Evolutionary conservation across 2,329 filamentous ascomycete genomes (phyloP), one percentile per base, ranked within the genome.

Genomic region (Colletotrichum nymphaeae): DNA sequence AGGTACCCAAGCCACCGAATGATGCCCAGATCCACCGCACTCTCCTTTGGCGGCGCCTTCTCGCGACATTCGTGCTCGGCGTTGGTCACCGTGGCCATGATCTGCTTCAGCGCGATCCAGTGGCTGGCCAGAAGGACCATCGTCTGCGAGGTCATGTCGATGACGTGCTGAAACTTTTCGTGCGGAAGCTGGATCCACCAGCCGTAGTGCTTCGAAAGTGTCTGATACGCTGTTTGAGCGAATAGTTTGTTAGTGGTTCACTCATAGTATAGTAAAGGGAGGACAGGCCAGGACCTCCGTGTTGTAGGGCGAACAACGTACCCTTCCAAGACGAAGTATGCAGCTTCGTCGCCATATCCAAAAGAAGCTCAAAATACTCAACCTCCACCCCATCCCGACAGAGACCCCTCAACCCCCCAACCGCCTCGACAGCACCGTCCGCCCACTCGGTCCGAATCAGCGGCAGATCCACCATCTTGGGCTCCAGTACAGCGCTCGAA

Each of bases 131-230:
- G 81, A 35, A 90, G 79, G 53, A 86, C 68, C 70, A 85, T 84
- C 19, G 84, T 84, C 76, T 87, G 87, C 76, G 85, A 86, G 32
- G 76, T 75, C 32, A 84, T 80, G 77, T 89, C 84, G 75, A 90
- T 83, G 65, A 90, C 79, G 63, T 82, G 81, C 74, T 87, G 84
- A 78, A 90, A 90, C 60, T 84, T 81, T 46, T 83, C 82, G 75
- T 90, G 88, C 9, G 88, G 85, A 8, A 90, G 83, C 78, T 88
- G 83, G 83, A 90, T 90, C 88, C 88, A 90, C 88, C 88, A 90
- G 4, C 78, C 83, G 77, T 88, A 90, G 76, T 89, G 87, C 67
- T 83, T 80, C 55, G 82, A 83, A 65, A 89, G 83, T n/a, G 84
- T 80, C 74, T 85, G 81, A 77, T 89, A 89, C 19, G 88, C 88